Conservation (phyloP, 179 eudicot genomes). For the Corrigiola litoralis region DNA sequence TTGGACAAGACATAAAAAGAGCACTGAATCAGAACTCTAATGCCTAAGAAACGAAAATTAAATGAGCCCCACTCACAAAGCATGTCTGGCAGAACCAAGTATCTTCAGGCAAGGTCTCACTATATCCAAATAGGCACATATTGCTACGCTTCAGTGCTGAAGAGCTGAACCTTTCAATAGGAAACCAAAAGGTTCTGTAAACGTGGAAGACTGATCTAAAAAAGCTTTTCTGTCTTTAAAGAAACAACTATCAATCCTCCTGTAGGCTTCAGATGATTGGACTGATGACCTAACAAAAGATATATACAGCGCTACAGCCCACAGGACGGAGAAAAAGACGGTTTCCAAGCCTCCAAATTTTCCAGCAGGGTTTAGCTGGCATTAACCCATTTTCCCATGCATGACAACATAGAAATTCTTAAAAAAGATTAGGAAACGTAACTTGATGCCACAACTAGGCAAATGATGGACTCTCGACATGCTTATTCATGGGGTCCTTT, state of each 20-base stretch:
- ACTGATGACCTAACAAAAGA: conserved; percentile 5
- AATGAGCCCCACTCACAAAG: background rate
- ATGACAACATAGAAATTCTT: background rate
- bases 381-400: background rate
- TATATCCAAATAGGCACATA: background rate
- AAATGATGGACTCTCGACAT: conserved; percentile 52
- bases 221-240: background rate
- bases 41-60: background rate
- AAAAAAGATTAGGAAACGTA: background rate
- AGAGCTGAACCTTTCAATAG: background rate
- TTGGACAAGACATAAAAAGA: too few relatives aligned
- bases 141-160: too few relatives aligned
- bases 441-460: conserved; percentile 15
- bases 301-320: conserved; percentile 29
- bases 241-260: conserved; percentile 6
- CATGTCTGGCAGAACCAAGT: background rate
- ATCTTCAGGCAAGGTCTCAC: background rate
- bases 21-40: background rate
- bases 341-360: conserved; percentile 4
- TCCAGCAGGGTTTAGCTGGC: conserved; percentile 7
- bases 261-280: conserved; percentile 5
- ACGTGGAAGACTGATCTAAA: background rate
- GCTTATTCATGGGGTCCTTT: conserved; percentile 33
- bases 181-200: background rate
- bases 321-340: conserved; percentile 6